These are phyloP conservation scores for Aspergillus alliaceus DNA, from an alignment of 2,329 filamentous ascomycete species.

Conservation along the genomic window DNA sequence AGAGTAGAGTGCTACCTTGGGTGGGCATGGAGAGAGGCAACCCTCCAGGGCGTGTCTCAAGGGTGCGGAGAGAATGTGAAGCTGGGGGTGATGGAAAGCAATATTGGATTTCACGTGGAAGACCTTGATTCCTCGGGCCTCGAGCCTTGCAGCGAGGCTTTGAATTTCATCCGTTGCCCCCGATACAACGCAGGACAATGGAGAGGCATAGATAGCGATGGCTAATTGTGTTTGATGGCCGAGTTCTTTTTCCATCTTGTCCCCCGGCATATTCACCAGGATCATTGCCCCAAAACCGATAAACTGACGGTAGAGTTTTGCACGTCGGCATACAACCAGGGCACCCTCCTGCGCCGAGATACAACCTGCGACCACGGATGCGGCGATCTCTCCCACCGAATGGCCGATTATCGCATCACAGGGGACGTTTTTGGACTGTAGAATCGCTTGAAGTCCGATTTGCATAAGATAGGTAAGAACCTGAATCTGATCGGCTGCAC, in stretches of 20 bases:
- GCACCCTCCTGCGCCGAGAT: conserved; percentile 33
- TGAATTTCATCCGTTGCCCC: conserved; percentile 9
- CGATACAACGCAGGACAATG: conserved; percentile 6
- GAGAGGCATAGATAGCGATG: conserved; percentile 11
- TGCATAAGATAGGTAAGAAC: conserved; percentile 35
- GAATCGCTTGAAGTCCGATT: conserved; percentile 26
- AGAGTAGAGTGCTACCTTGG: conserved; percentile 10
- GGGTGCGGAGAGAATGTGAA: conserved; percentile 31
- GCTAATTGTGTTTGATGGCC: background rate
- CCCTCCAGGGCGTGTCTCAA: conserved; percentile 20
- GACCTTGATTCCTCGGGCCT: conserved; percentile 24
- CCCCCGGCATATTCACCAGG: conserved; percentile 1
- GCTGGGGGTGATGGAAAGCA: conserved; percentile 43
- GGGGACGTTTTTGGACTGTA: conserved; percentile 29
- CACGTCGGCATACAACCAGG: conserved; percentile 35
- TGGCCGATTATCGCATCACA: conserved; percentile 44
- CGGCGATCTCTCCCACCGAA: conserved; percentile 45
- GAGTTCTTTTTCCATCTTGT: background rate
- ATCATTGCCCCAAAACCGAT: conserved; percentile 21
- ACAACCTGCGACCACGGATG: conserved; percentile 30
- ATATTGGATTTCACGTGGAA: conserved; percentile 42
- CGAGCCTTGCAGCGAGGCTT: background rate
- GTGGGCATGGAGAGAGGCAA: conserved; percentile 23
- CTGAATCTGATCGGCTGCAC: conserved; percentile 8
- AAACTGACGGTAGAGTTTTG: conserved; percentile 31